These are phyloP conservation scores for Malassezia yamatoensis DNA, from an alignment of 1,284 basidiomycete genomes.

Conservation along the genomic window DNA sequence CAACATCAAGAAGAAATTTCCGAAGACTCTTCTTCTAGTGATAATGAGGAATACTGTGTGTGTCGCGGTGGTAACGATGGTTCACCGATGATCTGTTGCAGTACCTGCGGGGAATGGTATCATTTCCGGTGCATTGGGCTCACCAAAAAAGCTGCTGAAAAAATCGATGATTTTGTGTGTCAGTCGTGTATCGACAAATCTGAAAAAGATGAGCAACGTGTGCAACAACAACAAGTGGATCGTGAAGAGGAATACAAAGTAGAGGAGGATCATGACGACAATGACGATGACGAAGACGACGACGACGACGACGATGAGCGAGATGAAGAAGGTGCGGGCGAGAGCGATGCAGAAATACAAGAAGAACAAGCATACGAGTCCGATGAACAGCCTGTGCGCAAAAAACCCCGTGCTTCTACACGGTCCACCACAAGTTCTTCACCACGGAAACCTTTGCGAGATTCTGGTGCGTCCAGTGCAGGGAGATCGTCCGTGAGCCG, in stretches of 20 bases:
- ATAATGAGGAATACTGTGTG: slow-evolving; percentile 34
- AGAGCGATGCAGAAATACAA: not conserved
- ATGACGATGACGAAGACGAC: not conserved
- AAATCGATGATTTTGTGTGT: slow-evolving; percentile 37
- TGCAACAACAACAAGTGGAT: not conserved
- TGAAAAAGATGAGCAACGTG: not conserved
- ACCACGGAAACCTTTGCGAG: no score
- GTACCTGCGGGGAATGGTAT: slow-evolving; percentile 40
- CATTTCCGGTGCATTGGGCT: slow-evolving; percentile 41
- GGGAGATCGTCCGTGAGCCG: not conserved
- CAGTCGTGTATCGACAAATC: slow-evolving; percentile 18
- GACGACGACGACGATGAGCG: slow-evolving; percentile 1
- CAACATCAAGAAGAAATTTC: slow-evolving; percentile 7
- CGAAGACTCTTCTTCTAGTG: slow-evolving; percentile 14
- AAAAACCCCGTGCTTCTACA: not conserved
- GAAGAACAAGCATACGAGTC: not conserved
- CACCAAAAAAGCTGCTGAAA: slow-evolving; percentile 31
- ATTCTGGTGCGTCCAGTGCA: not conserved
- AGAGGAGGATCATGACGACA: not conserved
- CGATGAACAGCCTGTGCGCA: not conserved
- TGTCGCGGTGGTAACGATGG: slow-evolving; percentile 41
- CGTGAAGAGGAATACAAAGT: not conserved
- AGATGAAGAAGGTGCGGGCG: not conserved
- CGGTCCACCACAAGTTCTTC: no score
- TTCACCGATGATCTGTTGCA: slow-evolving; percentile 43